Conservation (phyloP, 2,329 filamentous ascomycete genomes). For the Plectosphaerella plurivora region DNA sequence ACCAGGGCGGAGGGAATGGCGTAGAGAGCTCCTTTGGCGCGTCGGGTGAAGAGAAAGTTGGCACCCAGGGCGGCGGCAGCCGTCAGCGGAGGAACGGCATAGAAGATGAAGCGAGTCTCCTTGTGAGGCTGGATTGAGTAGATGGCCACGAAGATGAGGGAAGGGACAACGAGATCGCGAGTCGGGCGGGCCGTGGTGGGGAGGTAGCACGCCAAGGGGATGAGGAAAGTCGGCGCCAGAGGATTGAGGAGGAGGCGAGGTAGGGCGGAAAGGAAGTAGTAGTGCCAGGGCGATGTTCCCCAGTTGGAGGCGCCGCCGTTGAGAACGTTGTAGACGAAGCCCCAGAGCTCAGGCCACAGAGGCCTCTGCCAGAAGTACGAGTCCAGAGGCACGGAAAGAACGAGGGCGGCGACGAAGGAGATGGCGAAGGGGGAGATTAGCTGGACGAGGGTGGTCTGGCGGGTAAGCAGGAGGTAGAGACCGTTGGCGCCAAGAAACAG, state of each 20-base stretch:
- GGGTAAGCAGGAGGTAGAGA: conserved; percentile 55
- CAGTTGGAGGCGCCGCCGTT: conserved; percentile 78
- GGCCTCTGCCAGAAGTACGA: conserved; percentile 89
- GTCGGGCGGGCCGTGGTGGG: conserved; percentile 39
- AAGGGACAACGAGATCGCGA: conserved; percentile 56
- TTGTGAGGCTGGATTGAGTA: conserved; percentile 94
- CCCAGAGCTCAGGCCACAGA: conserved; percentile 86
- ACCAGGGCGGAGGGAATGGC: conserved; percentile 48
- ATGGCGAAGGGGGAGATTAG: conserved; percentile 63
- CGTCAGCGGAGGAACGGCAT: conserved; percentile 76
- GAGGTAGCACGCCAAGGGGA: conserved; percentile 46
- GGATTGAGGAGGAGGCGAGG: conserved; percentile 85
- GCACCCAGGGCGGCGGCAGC: conserved; percentile 71
- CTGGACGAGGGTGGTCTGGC: conserved; percentile 45
- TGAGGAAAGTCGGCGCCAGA: conserved; percentile 50
- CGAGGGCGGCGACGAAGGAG: conserved; percentile 63
- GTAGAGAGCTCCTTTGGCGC: conserved; percentile 49
- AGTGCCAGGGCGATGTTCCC: conserved; percentile 82
- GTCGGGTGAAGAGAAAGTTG: conserved; percentile 62
- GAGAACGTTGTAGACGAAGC: conserved; percentile 88
- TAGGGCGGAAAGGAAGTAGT: conserved; percentile 78
- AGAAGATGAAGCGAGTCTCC: conserved; percentile 92
- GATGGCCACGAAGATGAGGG: conserved; percentile 66
- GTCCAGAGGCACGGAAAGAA: conserved; percentile 71
- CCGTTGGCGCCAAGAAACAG: conserved; percentile 69